Percentiles rank a stretch among this genome's conserved stretches.
These are phyloP conservation scores for Penicillium sp. DNA, from an alignment of 2,329 filamentous ascomycete genomes.

Conservation along the genomic window DNA sequence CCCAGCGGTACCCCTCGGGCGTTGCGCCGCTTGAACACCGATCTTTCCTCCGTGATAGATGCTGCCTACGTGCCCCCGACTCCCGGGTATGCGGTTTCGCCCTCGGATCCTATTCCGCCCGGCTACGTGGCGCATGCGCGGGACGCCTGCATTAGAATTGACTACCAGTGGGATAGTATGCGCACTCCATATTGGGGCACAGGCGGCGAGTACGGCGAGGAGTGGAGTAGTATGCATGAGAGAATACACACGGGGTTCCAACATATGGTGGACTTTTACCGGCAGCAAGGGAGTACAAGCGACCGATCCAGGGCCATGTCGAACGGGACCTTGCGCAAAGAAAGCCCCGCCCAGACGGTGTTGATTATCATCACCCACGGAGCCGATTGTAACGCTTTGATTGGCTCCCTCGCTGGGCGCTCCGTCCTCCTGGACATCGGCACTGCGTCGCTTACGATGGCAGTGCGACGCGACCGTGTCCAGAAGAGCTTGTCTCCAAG, in stretches of 20 bases:
- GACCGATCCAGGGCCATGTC: constrained; percentile 14
- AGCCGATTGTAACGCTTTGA: constrained; percentile 92
- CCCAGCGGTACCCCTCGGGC: constrained; percentile 21
- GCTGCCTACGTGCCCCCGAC: constrained; percentile 71
- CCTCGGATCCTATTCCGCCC: constrained; percentile 76
- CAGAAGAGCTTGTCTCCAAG: constrained; percentile 11
- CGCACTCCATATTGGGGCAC: constrained; percentile 78
- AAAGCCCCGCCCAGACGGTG: constrained; percentile 72
- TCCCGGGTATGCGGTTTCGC: constrained; percentile 80
- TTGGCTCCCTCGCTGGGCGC: constrained; percentile 87
- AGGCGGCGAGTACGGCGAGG: constrained; percentile 84
- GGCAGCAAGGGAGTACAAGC: constrained; percentile 43
- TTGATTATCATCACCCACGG: constrained; percentile 90
- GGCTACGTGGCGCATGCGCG: constrained; percentile 90
- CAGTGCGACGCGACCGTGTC: constrained; percentile 58
- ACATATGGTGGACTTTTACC: constrained; percentile 82
- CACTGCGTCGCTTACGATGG: constrained; percentile 90
- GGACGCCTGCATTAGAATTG: constrained; percentile 81
- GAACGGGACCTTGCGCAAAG: constrained; percentile 31
- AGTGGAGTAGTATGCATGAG: constrained; percentile 95
- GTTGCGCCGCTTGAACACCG: constrained; percentile 36
- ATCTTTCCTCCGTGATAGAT: constrained; percentile 30
- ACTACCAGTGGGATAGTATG: constrained; percentile 96
- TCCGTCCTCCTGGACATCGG: constrained; percentile 88
- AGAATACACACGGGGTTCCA: constrained; percentile 80